A percentile compares a stretch with the other conserved stretches of the same genome.
Evolutionary conservation across 2,329 filamentous ascomycete genomes (phyloP).

Genomic region (Ascocoryne sarcoides): DNA sequence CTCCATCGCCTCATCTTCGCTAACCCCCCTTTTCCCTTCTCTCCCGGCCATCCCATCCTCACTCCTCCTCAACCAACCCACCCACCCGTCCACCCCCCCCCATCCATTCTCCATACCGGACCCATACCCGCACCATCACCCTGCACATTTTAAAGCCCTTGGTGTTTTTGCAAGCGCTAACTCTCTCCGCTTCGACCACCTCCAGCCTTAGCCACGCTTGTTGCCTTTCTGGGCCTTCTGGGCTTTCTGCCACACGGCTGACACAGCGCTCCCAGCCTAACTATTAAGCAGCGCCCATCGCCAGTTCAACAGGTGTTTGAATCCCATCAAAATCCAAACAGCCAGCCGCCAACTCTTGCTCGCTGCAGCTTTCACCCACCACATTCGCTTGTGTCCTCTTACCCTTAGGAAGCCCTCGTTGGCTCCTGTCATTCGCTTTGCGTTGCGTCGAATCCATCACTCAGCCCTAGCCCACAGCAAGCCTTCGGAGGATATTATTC

Average conservation of each 20-base stretch:
- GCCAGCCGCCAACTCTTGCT: constrained; percentile 8
- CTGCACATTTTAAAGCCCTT: too few species aligned
- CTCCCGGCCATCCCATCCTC: too few species aligned
- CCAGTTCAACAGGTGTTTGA: constrained; percentile 17
- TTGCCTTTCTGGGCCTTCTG: not conserved
- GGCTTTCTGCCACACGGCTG: constrained; percentile 6
- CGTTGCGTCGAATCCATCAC: constrained; percentile 18
- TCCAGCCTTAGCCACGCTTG: not conserved
- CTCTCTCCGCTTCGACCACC: not conserved
- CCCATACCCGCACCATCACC: not conserved
- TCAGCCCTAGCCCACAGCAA: constrained; percentile 25
- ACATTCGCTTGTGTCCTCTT: constrained; percentile 29
- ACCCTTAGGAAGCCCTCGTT: constrained; percentile 59
- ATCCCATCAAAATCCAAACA: constrained; percentile 10
- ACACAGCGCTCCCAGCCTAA: constrained; percentile 10
- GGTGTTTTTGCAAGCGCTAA: too few species aligned
- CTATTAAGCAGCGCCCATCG: constrained; percentile 25
- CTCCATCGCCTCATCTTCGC: too few species aligned
- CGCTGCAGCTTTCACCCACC: constrained; percentile 15
- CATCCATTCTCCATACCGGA: too few species aligned
- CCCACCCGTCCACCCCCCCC: too few species aligned
- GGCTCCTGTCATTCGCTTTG: constrained; percentile 66
- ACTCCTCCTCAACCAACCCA: too few species aligned
- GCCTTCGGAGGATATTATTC: constrained; percentile 21
- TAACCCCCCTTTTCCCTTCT: too few species aligned